A percentile compares a stretch with the other conserved stretches of the same genome.
phyloP scores from a whole-genome alignment of 169 alveolate species.

The Cryptosporidium muris region DNA sequence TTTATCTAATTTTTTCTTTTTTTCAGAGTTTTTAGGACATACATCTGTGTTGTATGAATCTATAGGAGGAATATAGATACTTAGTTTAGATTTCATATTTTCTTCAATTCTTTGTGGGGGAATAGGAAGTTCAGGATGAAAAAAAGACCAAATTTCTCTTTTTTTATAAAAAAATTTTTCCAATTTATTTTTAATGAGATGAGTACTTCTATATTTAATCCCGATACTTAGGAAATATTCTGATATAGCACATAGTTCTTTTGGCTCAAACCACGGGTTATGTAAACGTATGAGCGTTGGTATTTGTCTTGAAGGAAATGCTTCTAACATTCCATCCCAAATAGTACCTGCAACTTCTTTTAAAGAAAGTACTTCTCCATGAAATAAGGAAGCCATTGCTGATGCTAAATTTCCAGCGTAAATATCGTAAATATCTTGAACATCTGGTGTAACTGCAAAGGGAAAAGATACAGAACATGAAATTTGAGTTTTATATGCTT shows the following conservation, averaged over 20 bases:
- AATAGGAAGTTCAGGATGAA: too few species aligned
- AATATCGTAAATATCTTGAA: background rate
- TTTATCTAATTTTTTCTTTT: too few species aligned
- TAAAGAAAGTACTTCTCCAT: constrained; percentile 5
- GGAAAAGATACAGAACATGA: constrained; percentile 22
- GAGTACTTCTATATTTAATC: too few species aligned
- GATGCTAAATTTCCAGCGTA: constrained; percentile 53
- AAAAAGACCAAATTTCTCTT: too few species aligned
- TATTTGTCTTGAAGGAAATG: background rate
- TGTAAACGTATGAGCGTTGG: constrained; percentile 32
- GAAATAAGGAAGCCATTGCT: constrained; percentile 19
- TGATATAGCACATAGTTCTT: constrained; percentile 24
- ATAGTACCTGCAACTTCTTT: constrained; percentile 51
- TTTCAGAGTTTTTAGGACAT: too few species aligned
- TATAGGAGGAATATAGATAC: too few species aligned
- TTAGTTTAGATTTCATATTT: too few species aligned
- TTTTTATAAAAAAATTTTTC: too few species aligned
- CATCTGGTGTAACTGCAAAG: constrained; percentile 17
- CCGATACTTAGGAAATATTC: background rate
- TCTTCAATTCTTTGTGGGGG: too few species aligned
- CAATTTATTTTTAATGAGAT: too few species aligned
- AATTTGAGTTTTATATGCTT: constrained; percentile 31
- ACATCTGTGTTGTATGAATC: too few species aligned
- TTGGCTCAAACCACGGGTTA: constrained; percentile 53
- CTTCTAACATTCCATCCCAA: constrained; percentile 61